These are phyloP conservation scores for Citrus trifoliata DNA, from an alignment of 345 rosid genomes.

Conservation along the genomic window DNA sequence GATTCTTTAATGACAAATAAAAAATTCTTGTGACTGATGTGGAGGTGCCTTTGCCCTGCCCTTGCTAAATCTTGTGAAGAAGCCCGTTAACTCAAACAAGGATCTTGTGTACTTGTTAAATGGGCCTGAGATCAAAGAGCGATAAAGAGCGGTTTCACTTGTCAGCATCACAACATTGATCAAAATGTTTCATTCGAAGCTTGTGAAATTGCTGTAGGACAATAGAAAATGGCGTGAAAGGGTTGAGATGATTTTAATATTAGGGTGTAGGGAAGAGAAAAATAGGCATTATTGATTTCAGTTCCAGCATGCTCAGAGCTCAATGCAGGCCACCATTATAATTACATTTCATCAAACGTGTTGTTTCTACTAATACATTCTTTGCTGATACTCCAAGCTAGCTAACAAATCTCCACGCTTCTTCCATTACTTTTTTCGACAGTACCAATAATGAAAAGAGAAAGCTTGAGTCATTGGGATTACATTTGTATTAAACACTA, in stretches of 20 bases:
- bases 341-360: slow-evolving; percentile 12
- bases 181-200: too few relatives aligned
- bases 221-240: slow-evolving; percentile 6
- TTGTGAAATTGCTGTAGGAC: neutral
- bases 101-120: slow-evolving; percentile 10
- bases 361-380: neutral
- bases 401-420: slow-evolving; percentile 22
- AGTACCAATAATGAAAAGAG: neutral
- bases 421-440: neutral
- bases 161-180: too few relatives aligned
- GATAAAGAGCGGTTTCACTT: too few relatives aligned
- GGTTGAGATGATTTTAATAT: slow-evolving; percentile 16
- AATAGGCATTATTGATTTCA: slow-evolving; percentile 25
- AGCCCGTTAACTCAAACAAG: slow-evolving; percentile 16
- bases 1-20: neutral
- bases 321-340: slow-evolving; percentile 15
- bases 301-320: neutral
- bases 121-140: neutral
- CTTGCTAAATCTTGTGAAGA: too few relatives aligned
- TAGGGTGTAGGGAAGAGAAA: slow-evolving; percentile 8
- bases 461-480: neutral
- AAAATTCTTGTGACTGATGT: slow-evolving; percentile 13
- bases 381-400: slow-evolving; percentile 47
- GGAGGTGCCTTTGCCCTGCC: too few relatives aligned
- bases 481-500: neutral